A percentile compares a stretch with the other conserved stretches of the same genome.
These are phyloP conservation scores for Pseudogymnoascus sp. DNA, from an alignment of 2,329 filamentous ascomycete species.

Conservation along the genomic window DNA sequence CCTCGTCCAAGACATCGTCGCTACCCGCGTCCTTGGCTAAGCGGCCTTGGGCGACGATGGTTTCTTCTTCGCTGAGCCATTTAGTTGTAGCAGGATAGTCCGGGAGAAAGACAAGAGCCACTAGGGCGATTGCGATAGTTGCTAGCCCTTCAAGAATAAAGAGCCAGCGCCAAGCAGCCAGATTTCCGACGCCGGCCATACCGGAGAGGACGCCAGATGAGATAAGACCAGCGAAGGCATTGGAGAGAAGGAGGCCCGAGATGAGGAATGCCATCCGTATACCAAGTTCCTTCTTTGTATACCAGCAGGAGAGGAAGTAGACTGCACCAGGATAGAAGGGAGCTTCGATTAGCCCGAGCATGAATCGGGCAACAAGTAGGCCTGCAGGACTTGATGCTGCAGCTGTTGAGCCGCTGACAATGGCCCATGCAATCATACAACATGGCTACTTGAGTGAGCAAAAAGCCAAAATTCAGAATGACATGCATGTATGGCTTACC, in stretches of 20 bases:
- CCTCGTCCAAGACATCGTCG: neutral
- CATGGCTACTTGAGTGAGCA: neutral
- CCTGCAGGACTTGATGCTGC: constrained; percentile 31
- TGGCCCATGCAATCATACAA: constrained; percentile 29
- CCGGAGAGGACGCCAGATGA: constrained; percentile 30
- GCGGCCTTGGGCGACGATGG: constrained; percentile 11
- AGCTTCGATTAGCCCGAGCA: constrained; percentile 26
- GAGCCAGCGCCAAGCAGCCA: constrained; percentile 13
- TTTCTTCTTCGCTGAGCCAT: constrained; percentile 15
- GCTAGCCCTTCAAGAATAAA: constrained; percentile 16
- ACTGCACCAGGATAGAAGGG: constrained; percentile 31
- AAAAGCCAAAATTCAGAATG: neutral
- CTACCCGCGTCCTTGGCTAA: constrained; percentile 4
- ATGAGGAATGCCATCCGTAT: constrained; percentile 33
- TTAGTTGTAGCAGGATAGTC: constrained; percentile 14
- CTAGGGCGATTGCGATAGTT: constrained; percentile 14
- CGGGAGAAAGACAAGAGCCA: constrained; percentile 16
- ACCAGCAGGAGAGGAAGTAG: constrained; percentile 36
- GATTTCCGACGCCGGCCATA: neutral
- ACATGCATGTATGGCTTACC: neutral
- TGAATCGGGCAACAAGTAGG: constrained; percentile 33
- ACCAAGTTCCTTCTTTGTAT: constrained; percentile 35
- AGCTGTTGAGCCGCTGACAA: constrained; percentile 32
- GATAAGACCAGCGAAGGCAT: constrained; percentile 45
- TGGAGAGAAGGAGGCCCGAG: constrained; percentile 32